These are phyloP conservation scores for Tuber magnatum DNA, from an alignment of 495 filamentous ascomycete species.

Conservation along the genomic window DNA sequence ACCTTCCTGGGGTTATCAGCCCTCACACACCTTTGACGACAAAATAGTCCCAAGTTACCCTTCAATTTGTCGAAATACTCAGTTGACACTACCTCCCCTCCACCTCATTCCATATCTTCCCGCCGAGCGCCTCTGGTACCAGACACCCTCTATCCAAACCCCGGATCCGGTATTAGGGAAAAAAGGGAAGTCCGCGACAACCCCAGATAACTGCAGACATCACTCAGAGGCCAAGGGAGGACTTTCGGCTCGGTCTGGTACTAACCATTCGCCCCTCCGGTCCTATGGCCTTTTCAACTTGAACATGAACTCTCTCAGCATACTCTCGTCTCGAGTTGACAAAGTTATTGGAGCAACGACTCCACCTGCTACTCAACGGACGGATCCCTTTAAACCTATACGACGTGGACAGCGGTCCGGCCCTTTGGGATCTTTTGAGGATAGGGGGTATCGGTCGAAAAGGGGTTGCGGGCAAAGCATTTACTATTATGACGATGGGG, in stretches of 20 bases:
- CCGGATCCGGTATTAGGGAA: neutral
- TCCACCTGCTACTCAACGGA: slow-evolving; percentile 41
- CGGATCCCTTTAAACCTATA: slow-evolving; percentile 25
- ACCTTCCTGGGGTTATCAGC: neutral
- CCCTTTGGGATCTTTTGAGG: slow-evolving; percentile 6
- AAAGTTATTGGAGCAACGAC: slow-evolving; percentile 54
- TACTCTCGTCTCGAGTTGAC: slow-evolving; percentile 74
- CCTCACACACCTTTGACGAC: neutral
- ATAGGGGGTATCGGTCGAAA: slow-evolving; percentile 14
- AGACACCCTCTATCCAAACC: neutral
- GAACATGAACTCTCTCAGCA: slow-evolving; percentile 98
- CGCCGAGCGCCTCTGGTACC: neutral
- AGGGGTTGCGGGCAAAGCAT: slow-evolving; percentile 12
- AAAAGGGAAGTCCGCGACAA: neutral
- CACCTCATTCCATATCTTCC: neutral
- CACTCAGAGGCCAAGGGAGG: neutral
- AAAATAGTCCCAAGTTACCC: neutral
- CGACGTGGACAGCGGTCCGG: slow-evolving; percentile 16
- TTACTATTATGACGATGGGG: slow-evolving; percentile 44
- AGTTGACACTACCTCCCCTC: neutral
- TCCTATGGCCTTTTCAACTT: slow-evolving; percentile 50
- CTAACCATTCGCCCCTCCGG: slow-evolving; percentile 28
- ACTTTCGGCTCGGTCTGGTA: neutral
- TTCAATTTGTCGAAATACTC: neutral
- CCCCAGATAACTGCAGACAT: neutral